phyloP scores from a whole-genome alignment of 2,329 filamentous ascomycete species.

The Xylaria sp. region DNA sequence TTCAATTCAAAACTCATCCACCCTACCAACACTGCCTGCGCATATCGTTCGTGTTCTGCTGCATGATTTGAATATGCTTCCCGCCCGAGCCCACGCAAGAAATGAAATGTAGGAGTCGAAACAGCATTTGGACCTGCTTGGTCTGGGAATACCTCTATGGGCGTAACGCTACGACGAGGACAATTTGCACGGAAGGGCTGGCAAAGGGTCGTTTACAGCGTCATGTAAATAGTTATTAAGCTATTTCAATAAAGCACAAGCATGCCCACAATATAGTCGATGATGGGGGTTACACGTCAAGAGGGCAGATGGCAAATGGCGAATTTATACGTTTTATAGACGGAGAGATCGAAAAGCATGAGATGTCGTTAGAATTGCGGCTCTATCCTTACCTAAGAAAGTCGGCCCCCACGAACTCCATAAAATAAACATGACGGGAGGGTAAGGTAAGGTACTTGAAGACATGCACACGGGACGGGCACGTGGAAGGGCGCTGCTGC shows the following conservation, averaged over 20 bases:
- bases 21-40: background rate
- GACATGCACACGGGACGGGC: conserved; percentile 1
- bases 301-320: background rate
- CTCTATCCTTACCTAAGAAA: conserved; percentile 27
- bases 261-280: background rate
- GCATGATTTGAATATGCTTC: background rate
- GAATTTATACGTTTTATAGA: background rate
- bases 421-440: conserved; percentile 23
- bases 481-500: conserved; percentile 2
- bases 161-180: too few relatives aligned
- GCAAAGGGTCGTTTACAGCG: too few relatives aligned
- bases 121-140: background rate
- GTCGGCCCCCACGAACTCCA: conserved; percentile 3
- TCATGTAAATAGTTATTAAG: too few relatives aligned
- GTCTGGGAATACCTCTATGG: too few relatives aligned
- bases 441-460: conserved; percentile 12
- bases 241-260: too few relatives aligned
- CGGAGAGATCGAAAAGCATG: background rate
- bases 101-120: background rate
- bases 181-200: too few relatives aligned
- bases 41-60: background rate
- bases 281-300: background rate
- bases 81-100: background rate
- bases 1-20: conserved; percentile 24
- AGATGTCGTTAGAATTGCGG: conserved; percentile 24